Conservation (phyloP, 352 stramenopile species). For the Pythium aquatile region DNA sequence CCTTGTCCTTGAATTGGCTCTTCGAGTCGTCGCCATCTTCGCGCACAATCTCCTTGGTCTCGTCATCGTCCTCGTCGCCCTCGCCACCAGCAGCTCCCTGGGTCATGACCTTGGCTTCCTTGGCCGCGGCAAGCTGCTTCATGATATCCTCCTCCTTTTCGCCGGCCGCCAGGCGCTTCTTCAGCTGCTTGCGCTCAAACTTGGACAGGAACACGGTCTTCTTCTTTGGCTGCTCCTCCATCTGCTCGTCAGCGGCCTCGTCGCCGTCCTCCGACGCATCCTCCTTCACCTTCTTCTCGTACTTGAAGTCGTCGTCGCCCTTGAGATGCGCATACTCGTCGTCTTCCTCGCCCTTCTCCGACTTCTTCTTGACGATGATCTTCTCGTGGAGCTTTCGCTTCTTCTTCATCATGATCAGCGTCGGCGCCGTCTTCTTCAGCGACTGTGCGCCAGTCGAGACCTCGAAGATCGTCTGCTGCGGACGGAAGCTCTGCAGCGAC, state of each 20-base stretch:
- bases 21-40: conserved; percentile 12
- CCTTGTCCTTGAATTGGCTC: conserved; percentile 66
- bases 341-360: conserved; percentile 42
- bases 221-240: conserved; percentile 29
- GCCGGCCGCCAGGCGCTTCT: conserved; percentile 82
- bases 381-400: conserved; percentile 85
- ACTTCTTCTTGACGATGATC: conserved; percentile 82
- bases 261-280: conserved; percentile 5
- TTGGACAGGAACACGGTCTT: conserved; percentile 92
- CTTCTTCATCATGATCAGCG: conserved; percentile 83
- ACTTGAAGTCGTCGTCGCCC: conserved; percentile 27
- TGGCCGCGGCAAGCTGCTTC: conserved; percentile 49
- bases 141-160: conserved; percentile 78
- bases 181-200: conserved; percentile 92
- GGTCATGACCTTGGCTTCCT: conserved; percentile 30
- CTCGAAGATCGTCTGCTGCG: conserved; percentile 96
- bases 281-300: conserved; percentile 6
- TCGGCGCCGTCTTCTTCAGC: conserved; percentile 72
- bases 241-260: conserved; percentile 3
- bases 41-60: conserved; percentile 20
- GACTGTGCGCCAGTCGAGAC: conserved; percentile 85
- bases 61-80: conserved; percentile 24
- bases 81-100: conserved; percentile 6
- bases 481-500: conserved; percentile 91
- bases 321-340: conserved; percentile 27